Evolutionary conservation across 768 basidiomycete genomes (phyloP).

Genomic region (Rubroboletus satanas): DNA sequence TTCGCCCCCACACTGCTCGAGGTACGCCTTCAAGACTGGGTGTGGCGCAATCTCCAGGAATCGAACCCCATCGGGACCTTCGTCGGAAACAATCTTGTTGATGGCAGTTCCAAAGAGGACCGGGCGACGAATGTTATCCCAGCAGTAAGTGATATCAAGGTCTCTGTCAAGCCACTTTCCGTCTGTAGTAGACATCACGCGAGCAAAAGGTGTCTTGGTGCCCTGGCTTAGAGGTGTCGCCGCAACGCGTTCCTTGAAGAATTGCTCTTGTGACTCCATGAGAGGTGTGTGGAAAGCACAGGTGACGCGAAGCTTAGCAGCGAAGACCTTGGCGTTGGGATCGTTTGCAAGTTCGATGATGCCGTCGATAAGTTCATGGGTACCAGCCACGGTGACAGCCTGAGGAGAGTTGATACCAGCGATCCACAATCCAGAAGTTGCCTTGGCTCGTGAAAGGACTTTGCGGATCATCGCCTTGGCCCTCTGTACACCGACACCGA

Average conservation of each 20-base stretch:
- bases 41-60: constrained; percentile 35
- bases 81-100: constrained; percentile 29
- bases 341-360: constrained; percentile 26
- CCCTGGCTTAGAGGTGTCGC: constrained; percentile 18
- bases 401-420: constrained; percentile 37
- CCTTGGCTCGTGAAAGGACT: constrained; percentile 27
- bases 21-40: constrained; percentile 33
- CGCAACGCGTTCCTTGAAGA: constrained; percentile 27
- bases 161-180: constrained; percentile 32
- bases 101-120: constrained; percentile 34
- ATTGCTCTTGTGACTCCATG: constrained; percentile 32
- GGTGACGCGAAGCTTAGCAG: constrained; percentile 28
- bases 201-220: constrained; percentile 18
- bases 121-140: constrained; percentile 35
- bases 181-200: constrained; percentile 36
- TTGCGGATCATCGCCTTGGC: constrained; percentile 33
- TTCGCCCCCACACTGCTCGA: constrained; percentile 35
- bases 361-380: constrained; percentile 30
- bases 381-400: constrained; percentile 35
- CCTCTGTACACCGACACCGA: constrained; percentile 32
- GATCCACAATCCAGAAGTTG: constrained; percentile 30
- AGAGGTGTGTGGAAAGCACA: constrained; percentile 36
- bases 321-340: constrained; percentile 26
- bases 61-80: constrained; percentile 25
- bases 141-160: constrained; percentile 30